Conservation (phyloP, 768 basidiomycete genomes). For the Amanita jacksonii region DNA sequence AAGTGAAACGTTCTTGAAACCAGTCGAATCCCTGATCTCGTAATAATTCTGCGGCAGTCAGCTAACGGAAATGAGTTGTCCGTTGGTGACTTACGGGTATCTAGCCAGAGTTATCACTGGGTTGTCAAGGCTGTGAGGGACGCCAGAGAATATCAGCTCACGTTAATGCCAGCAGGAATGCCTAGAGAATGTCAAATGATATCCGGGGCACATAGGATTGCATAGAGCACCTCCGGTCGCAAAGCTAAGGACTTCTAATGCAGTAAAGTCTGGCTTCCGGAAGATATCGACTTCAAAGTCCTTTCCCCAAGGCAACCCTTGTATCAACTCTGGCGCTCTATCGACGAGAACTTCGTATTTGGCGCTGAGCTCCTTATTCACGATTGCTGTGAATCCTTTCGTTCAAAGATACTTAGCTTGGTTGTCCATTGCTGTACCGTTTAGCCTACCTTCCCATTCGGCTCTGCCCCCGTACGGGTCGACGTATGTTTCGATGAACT, state of each 20-base stretch:
- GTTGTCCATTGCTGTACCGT: not conserved
- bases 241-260: conserved; percentile 73
- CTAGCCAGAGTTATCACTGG: conserved; percentile 20
- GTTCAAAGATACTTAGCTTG: conserved; percentile 6
- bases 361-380: conserved; percentile 73
- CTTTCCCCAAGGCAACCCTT: conserved; percentile 74
- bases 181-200: conserved; percentile 26
- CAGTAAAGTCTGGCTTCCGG: conserved; percentile 82
- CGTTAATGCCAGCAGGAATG: conserved; percentile 84
- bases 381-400: conserved; percentile 81
- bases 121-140: not conserved
- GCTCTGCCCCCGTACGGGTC: conserved; percentile 89
- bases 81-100: conserved; percentile 42
- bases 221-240: conserved; percentile 61
- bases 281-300: conserved; percentile 64
- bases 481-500: conserved; percentile 78
- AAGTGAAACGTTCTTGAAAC: conserved; percentile 87
- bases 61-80: not conserved
- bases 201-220: not conserved
- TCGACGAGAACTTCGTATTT: conserved; percentile 76
- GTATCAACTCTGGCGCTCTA: conserved; percentile 68
- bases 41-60: conserved; percentile 55
- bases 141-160: conserved; percentile 24
- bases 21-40: conserved; percentile 67
- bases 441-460: conserved; percentile 73